Base-by-base conservation (phyloP, 495 filamentous ascomycete genomes). In the Rusavskia elegans region DNA sequence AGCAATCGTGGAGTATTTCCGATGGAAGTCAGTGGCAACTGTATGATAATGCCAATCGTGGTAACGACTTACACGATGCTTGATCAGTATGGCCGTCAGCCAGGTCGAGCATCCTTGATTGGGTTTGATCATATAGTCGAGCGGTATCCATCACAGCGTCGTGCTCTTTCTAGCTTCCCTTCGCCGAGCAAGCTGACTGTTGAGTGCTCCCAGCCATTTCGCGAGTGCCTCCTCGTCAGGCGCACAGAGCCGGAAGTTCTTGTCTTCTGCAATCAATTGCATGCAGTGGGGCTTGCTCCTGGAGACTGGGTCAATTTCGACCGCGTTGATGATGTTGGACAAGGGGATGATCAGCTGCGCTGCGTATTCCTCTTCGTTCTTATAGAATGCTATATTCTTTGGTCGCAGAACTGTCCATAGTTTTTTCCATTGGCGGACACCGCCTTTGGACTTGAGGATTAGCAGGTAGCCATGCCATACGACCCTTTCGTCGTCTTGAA, bases 241-340 rank as follows among this genome's bases (percentile, higher is more conserved):
- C 1, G 87, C 82, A 62, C 85, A 92, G 54, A 95, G 89, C 38
- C 87, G 81, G 55, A 90, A 95, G 50, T 79, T 87, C 66, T 93
- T 90, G 61, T 95, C 89, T 57, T 94, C 90, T 44, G 85, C 85
- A 66, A 98, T 95, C 59, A 96, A 78, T 64, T 98, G 92, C 68
- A 96, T 70, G 65, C 92, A 98, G 61, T 83, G 79, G 40, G 67
- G 76, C 69, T 93, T 95, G 37, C 82, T 92, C 55, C 78, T 81
- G 44, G 85, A 92, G 57, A 92, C 65, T 0, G 90, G 82, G 55
- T 97, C 87, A 49, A 94, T 84, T 52, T 98, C 92, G 29, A 95
- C 88, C 21, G 86, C 92, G 59, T 95, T 85, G 61, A 97, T 84
- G 53, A 98, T 80, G 39, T 76, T 80, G 6, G 79, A 72, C 59